Base-by-base conservation (phyloP, 495 filamentous ascomycete species). In the Penicillium roqueforti region DNA sequence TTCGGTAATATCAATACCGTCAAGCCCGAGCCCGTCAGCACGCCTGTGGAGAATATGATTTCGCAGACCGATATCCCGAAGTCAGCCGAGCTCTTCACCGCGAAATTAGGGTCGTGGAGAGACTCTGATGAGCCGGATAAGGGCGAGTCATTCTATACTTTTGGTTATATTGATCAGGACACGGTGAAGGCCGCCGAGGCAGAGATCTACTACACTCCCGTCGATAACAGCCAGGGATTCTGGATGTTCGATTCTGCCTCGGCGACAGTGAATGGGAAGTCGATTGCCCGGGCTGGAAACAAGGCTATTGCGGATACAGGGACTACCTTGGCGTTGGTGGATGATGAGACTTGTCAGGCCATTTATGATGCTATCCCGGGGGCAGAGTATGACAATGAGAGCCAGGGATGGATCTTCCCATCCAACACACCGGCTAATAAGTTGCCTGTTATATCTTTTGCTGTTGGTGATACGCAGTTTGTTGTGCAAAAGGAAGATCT, bases 261-360 rank as follows among this genome's bases (percentile, higher is more conserved):
- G 10, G 79, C 76, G 32, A 78, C 76, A 4, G 72, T 91, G 43
- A 82, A 83, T 58, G 84, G 83, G 57, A 76, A 83, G 57, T 73
- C 73, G 6, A 67, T 88, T 43, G 19, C 65, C 4, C 76, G 80
- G 9, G 62, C 74, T n/a, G 78, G 77, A 23, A 92, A 90, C 70
- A 87, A 73, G n/a, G 86, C 88, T 48, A 89, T 92, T 53, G 86
- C 84, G 42, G 88, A 92, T 67, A 92, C 88, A 3, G 88, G 87
- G 53, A 90, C 87, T 32, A 87, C 86, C 1, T 78, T 92, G 44
- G 82, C 82, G 2, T 79, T 92, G 41, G 72, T 92, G 28, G 78
- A 84, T 44, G 88, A 92, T 66, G 63, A 61, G 3, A 77, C 80
- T 16, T 86, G 83, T 67, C 69, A 86, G 57, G 83, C 79, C 10